phyloP scores from a whole-genome alignment of 2,329 filamentous ascomycete species.

The Dactylellina cionopaga region DNA sequence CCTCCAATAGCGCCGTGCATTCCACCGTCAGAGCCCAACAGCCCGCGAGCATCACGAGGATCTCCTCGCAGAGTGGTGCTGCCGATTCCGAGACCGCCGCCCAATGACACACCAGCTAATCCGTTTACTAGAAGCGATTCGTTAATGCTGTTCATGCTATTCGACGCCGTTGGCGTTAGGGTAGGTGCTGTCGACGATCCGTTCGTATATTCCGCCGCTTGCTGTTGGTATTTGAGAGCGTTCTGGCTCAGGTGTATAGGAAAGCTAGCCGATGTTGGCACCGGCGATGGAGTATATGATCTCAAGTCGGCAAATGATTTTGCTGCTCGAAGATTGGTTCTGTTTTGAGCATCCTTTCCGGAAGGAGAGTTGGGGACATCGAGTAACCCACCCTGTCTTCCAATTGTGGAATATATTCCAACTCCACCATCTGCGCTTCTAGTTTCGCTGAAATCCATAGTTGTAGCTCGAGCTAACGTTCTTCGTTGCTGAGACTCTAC shows the following conservation, averaged over 20 bases:
- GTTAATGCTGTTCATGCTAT: conserved; percentile 62
- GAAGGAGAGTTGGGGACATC: conserved; percentile 83
- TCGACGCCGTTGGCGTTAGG: conserved; percentile 69
- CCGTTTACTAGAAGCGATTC: conserved; percentile 72
- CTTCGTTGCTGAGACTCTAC: conserved; percentile 82
- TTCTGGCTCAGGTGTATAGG: conserved; percentile 74
- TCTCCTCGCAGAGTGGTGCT: conserved; percentile 55
- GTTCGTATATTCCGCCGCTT: conserved; percentile 69
- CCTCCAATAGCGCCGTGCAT: conserved; percentile 50
- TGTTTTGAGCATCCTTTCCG: conserved; percentile 69
- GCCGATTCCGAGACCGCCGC: conserved; percentile 56
- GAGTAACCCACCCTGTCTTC: conserved; percentile 82
- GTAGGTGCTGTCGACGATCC: conserved; percentile 73
- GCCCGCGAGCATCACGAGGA: conserved; percentile 57
- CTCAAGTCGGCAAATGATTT: conserved; percentile 97
- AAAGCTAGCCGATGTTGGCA: conserved; percentile 87
- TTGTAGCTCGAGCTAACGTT: conserved; percentile 86
- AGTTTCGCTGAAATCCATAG: conserved; percentile 90
- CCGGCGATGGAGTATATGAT: conserved; percentile 93
- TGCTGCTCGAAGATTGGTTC: conserved; percentile 84
- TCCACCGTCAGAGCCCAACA: conserved; percentile 52
- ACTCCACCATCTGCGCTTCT: conserved; percentile 73
- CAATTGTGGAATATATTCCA: conserved; percentile 78
- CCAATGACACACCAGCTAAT: conserved; percentile 61
- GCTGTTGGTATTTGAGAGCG: conserved; percentile 67